phyloP scores from a whole-genome alignment of 1,139 yeast genomes.

The Geotrichum fermentans region DNA sequence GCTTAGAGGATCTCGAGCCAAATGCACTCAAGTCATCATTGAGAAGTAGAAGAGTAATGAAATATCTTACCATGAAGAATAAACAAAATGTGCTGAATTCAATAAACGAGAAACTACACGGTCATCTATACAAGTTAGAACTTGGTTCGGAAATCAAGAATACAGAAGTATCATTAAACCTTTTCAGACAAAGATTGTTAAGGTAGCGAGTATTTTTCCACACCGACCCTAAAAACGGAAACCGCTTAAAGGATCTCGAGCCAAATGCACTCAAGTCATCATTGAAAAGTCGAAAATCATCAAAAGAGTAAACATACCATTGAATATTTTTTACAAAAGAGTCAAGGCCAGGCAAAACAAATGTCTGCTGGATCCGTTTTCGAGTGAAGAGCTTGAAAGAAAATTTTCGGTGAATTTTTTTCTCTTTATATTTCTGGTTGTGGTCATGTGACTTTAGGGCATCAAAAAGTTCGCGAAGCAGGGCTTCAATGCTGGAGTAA shows the following conservation, averaged over 20 bases:
- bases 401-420: neutral
- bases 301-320: neutral
- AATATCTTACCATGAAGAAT: conserved; percentile 4
- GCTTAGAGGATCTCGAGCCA: conserved; percentile 18
- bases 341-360: neutral
- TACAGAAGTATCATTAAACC: neutral
- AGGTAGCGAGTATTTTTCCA: conserved; percentile 22
- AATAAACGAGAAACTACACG: neutral
- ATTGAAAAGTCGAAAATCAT: neutral
- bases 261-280: conserved; percentile 23
- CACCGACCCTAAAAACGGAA: conserved; percentile 17
- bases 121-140: neutral
- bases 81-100: neutral
- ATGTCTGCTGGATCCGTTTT: neutral
- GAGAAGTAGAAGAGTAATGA: neutral
- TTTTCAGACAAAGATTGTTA: conserved; percentile 11
- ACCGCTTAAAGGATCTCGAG: conserved; percentile 16
- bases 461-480: neutral
- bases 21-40: conserved; percentile 23
- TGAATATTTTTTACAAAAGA: neutral
- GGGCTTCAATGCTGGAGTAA: neutral
- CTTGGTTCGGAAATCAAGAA: neutral
- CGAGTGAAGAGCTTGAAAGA: neutral
- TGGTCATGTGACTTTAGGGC: conserved; percentile 1
- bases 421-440: neutral